A percentile compares a stretch with the other conserved stretches of the same genome.
These are phyloP conservation scores for Mycena kentingensis DNA, from an alignment of 768 basidiomycete species.

Conservation along the genomic window DNA sequence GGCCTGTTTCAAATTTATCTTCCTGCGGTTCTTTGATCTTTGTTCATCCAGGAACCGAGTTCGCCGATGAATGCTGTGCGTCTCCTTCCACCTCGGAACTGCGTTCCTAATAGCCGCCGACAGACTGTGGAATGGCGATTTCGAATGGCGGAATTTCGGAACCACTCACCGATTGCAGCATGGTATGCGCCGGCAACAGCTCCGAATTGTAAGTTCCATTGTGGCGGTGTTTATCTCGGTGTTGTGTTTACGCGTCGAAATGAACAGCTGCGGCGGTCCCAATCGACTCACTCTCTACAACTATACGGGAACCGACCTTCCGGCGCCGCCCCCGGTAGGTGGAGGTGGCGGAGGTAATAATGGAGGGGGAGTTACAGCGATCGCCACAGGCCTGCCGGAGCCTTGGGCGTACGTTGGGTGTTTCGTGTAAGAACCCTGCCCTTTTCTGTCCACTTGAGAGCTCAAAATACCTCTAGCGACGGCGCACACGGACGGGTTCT, in stretches of 20 bases:
- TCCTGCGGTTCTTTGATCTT: constrained; percentile 40
- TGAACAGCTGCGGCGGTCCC: constrained; percentile 66
- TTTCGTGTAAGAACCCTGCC: not conserved
- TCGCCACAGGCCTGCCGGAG: constrained; percentile 30
- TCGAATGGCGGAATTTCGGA: constrained; percentile 49
- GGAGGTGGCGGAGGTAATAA: constrained; percentile 40
- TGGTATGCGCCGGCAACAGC: constrained; percentile 63
- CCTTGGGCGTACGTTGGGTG: not conserved
- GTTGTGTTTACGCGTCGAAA: not conserved
- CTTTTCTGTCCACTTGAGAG: not conserved
- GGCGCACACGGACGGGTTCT: constrained; percentile 68
- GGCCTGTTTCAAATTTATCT: constrained; percentile 39
- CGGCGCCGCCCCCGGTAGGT: constrained; percentile 35
- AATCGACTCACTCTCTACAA: constrained; percentile 68
- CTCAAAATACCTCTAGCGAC: constrained; percentile 43
- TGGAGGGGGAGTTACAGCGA: constrained; percentile 42
- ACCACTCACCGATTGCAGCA: constrained; percentile 58
- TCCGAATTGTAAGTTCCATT: constrained; percentile 47
- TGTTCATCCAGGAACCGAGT: constrained; percentile 38
- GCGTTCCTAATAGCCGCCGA: not conserved
- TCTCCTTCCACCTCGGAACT: constrained; percentile 19
- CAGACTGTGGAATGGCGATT: constrained; percentile 55
- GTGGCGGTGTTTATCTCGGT: not conserved
- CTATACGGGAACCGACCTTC: constrained; percentile 61
- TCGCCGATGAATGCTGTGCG: constrained; percentile 57